Percentiles rank a stretch among this genome's conserved stretches.
Conservation (phyloP, 2,329 filamentous ascomycete genomes). For the Colletotrichum cordylinicola region DNA sequence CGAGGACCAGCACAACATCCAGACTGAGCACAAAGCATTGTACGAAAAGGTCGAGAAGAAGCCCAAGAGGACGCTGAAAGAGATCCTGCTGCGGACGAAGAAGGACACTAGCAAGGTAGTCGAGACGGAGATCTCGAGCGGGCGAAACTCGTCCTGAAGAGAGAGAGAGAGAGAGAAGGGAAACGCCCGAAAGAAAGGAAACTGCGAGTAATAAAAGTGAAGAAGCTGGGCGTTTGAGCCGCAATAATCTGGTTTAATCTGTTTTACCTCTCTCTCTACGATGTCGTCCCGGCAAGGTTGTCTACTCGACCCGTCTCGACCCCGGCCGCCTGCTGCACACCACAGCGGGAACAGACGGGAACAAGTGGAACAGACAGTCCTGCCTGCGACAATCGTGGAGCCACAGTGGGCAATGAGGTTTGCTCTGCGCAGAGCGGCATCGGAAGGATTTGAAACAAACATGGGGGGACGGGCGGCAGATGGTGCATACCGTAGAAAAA, state of each 20-base stretch:
- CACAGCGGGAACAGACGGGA: not conserved
- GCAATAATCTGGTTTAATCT: not conserved
- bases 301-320: not conserved
- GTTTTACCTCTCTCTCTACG: not conserved
- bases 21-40: conserved; percentile 49
- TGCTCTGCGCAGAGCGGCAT: not conserved
- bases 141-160: not conserved
- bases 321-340: not conserved
- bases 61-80: conserved; percentile 35
- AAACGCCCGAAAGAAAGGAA: not conserved
- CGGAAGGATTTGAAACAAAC: not conserved
- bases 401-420: not conserved
- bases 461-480: not conserved
- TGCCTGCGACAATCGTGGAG: not conserved
- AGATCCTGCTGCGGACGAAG: conserved; percentile 31
- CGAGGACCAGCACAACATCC: conserved; percentile 43
- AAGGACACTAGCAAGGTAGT: conserved; percentile 10
- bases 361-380: not conserved
- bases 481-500: not conserved
- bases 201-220: not conserved
- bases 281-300: not conserved
- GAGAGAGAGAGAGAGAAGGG: not conserved
- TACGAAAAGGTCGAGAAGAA: conserved; percentile 37
- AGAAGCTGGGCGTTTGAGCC: not conserved
- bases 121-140: conserved; percentile 4